Evolutionary conservation across 345 rosid genomes (phyloP).

Genomic region (Cardiospermum halicacabum): DNA sequence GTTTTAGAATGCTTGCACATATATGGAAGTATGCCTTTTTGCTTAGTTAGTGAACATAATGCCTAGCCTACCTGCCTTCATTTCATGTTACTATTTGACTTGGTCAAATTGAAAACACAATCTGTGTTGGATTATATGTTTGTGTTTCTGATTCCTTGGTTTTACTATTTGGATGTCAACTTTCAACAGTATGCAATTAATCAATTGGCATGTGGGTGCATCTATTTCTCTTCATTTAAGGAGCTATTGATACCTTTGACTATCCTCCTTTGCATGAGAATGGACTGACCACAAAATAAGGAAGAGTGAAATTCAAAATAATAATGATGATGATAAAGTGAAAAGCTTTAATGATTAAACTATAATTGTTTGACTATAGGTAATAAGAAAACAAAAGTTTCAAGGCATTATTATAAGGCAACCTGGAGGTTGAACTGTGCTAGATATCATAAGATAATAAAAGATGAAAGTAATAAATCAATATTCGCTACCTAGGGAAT

Average conservation of each 20-base stretch:
- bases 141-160: no score
- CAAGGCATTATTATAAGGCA: constrained; percentile 6
- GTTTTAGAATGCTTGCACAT: not conserved
- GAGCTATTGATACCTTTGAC: not conserved
- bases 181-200: not conserved
- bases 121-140: not conserved
- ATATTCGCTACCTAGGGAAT: not conserved
- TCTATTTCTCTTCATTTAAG: not conserved
- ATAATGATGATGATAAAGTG: not conserved
- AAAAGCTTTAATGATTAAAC: constrained; percentile 6
- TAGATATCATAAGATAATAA: not conserved
- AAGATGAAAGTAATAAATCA: not conserved
- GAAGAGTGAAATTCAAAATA: not conserved
- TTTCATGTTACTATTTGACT: not conserved
- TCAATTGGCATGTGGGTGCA: not conserved
- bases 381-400: not conserved
- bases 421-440: not conserved
- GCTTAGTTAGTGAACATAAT: not conserved
- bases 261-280: not conserved
- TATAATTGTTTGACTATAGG: constrained; percentile 8
- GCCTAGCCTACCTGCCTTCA: no score
- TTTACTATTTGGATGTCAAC: not conserved
- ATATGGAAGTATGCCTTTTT: not conserved
- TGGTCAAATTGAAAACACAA: not conserved
- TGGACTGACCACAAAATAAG: not conserved